Conservation (phyloP, 2,329 filamentous ascomycete species). For the Teratosphaeria nubilosa region DNA sequence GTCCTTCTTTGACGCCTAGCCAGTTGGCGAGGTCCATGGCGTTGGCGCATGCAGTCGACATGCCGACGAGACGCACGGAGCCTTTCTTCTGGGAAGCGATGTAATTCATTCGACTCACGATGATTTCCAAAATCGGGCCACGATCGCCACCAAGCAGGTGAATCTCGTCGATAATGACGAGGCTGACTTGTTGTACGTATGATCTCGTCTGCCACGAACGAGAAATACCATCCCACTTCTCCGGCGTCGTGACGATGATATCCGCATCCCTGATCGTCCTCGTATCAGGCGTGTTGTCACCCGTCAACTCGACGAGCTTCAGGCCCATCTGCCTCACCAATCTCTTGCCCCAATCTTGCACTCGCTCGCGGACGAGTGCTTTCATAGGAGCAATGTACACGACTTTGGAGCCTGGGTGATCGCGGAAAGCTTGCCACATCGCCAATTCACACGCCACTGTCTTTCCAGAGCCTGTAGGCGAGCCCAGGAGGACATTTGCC, state of each 20-base stretch:
- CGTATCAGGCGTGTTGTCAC: conserved; percentile 96
- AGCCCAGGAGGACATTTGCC: conserved; percentile 86
- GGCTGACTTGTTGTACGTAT: conserved; percentile 86
- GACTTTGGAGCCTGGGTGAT: conserved; percentile 82
- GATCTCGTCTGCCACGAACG: conserved; percentile 97
- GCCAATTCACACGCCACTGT: conserved; percentile 91
- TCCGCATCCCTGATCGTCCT: conserved; percentile 91
- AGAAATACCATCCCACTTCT: conserved; percentile 99
- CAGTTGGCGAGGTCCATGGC: conserved; percentile 89
- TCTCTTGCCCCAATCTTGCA: conserved; percentile 84
- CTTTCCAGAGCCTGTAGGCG: conserved; percentile 94
- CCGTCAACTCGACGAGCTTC: conserved; percentile 88
- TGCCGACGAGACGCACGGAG: conserved; percentile 83
- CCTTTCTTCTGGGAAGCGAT: conserved; percentile 90
- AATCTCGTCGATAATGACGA: conserved; percentile 98
- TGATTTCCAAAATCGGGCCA: conserved; percentile 96
- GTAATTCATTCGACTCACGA: conserved; percentile 90
- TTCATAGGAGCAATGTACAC: conserved; percentile 99
- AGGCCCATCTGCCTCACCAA: conserved; percentile 74
- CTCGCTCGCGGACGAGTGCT: conserved; percentile 87
- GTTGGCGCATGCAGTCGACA: conserved; percentile 98
- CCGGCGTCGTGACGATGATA: conserved; percentile 97
- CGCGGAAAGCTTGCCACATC: conserved; percentile 99
- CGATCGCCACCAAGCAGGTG: conserved; percentile 93
- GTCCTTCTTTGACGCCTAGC: conserved; percentile 86